A percentile compares a stretch with the other conserved stretches of the same genome.
Conservation (phyloP, 148 eudicot species). For the Chenopodium berlandieri region DNA sequence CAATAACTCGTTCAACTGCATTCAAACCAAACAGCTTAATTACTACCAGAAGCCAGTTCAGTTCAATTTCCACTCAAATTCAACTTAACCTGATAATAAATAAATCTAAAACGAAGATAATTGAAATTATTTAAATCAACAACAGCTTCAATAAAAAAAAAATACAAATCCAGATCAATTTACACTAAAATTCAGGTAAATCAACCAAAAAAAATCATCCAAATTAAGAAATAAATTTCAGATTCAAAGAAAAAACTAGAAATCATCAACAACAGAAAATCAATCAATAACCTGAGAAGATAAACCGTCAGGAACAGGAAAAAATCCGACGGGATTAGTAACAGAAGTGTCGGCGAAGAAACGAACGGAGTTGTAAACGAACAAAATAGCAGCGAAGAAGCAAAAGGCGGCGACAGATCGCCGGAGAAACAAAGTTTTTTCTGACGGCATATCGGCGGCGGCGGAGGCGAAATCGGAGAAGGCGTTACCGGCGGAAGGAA, state of each 20-base stretch:
- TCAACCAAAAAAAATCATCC: background rate
- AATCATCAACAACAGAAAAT: background rate
- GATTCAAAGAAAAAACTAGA: background rate
- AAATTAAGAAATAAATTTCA: background rate
- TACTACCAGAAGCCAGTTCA: background rate
- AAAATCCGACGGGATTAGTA: slow-evolving; percentile 11
- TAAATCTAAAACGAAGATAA: background rate
- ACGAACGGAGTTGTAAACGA: slow-evolving; percentile 31
- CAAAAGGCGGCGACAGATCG: slow-evolving; percentile 22
- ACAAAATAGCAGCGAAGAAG: slow-evolving; percentile 25
- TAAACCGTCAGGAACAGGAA: slow-evolving; percentile 19
- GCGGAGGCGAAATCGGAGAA: background rate
- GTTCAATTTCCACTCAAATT: background rate
- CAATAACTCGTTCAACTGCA: background rate
- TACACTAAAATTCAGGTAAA: background rate
- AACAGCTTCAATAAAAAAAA: background rate
- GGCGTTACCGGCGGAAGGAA: slow-evolving; percentile 8
- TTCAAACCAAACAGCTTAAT: background rate
- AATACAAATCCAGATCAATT: background rate
- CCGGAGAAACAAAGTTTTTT: slow-evolving; percentile 26
- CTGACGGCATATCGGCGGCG: slow-evolving; percentile 7
- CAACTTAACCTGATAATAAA: background rate
- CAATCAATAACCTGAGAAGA: slow-evolving; percentile 19
- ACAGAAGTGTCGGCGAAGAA: slow-evolving; percentile 11
- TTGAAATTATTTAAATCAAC: background rate